Percentiles rank a stretch among this genome's conserved stretches.
Conservation (phyloP, 805 yeast species). For the Candida berthetii region DNA sequence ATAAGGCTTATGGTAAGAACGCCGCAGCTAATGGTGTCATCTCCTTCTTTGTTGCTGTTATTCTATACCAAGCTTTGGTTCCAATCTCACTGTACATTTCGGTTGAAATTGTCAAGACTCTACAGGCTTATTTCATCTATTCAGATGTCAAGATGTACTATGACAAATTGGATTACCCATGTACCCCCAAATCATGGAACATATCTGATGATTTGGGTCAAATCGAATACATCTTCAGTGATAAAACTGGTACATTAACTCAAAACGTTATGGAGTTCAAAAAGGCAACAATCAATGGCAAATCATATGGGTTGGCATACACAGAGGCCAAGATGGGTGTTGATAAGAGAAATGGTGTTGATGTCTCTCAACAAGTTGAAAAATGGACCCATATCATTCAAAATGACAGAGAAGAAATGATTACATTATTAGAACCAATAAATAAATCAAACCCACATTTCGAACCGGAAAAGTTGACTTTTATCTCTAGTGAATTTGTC, state of each 20-base stretch:
- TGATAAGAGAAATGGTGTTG: constrained; percentile 68
- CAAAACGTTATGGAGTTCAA: constrained; percentile 84
- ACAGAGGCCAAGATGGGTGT: constrained; percentile 80
- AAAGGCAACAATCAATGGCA: constrained; percentile 71
- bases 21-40: constrained; percentile 66
- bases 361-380: constrained; percentile 52
- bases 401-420: constrained; percentile 54
- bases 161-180: constrained; percentile 65
- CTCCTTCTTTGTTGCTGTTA: constrained; percentile 68
- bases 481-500: constrained; percentile 60
- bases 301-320: constrained; percentile 69
- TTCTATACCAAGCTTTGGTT: constrained; percentile 71
- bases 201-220: constrained; percentile 84
- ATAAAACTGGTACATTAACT: constrained; percentile 78
- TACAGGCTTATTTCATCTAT: constrained; percentile 74
- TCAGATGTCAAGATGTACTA: constrained; percentile 71
- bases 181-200: constrained; percentile 80
- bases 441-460: constrained; percentile 29
- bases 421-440: constrained; percentile 29
- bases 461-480: constrained; percentile 56
- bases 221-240: constrained; percentile 78
- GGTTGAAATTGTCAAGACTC: constrained; percentile 74
- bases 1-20: constrained; percentile 57
- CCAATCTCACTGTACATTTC: constrained; percentile 81
- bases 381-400: constrained; percentile 45